Conservation (phyloP, 495 filamentous ascomycete species). For the Penicillium samsonianum region DNA sequence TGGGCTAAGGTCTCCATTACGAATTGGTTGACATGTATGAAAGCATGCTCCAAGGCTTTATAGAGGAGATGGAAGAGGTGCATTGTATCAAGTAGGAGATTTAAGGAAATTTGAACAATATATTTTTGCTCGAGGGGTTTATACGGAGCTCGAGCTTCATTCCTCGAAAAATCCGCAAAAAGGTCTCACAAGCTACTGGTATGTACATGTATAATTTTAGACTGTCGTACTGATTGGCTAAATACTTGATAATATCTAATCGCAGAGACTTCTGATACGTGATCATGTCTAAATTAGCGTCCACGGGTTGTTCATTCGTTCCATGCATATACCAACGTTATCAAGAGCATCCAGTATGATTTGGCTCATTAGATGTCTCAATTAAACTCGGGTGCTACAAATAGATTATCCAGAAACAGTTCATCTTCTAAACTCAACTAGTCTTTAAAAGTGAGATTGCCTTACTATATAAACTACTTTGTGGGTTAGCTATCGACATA, state of each 20-base stretch:
- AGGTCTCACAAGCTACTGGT: background rate
- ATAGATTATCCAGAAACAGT: background rate
- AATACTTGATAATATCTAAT: background rate
- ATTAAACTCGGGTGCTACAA: background rate
- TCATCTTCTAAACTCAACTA: background rate
- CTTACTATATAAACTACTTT: background rate
- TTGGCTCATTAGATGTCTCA: no score
- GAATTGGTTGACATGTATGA: background rate
- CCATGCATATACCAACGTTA: no score
- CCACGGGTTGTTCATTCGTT: no score
- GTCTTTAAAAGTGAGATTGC: no score
- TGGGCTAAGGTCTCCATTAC: conserved; percentile 35
- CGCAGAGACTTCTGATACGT: background rate
- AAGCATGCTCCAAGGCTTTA: background rate
- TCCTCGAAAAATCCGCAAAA: background rate
- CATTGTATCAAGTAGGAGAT: background rate
- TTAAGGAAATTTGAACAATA: background rate
- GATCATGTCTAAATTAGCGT: no score
- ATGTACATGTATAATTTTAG: background rate
- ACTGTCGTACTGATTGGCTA: background rate
- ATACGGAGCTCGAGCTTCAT: background rate
- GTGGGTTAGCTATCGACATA: no score
- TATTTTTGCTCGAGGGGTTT: background rate
- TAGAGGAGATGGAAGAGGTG: background rate
- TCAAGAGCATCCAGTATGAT: no score